Base-by-base conservation (phyloP, 108 stramenopile genomes). In the Chaetoceros tenuissimus region DNA sequence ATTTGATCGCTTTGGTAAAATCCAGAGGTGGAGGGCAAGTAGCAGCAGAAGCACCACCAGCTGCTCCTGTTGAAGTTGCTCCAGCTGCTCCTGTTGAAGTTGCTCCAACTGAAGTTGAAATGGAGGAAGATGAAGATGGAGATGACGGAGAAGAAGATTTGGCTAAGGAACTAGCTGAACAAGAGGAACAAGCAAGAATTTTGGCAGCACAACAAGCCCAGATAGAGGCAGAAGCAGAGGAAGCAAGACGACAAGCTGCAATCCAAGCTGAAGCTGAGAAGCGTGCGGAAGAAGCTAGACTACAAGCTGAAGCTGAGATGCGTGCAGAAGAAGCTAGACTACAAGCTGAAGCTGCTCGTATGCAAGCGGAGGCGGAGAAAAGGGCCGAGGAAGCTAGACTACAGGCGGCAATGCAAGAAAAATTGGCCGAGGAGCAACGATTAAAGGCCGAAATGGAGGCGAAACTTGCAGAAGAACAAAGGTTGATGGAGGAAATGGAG, bases 1-100 rank as follows among this genome's bases (percentile, higher is more conserved):
- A 94, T 64, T 74, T 94, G 30, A 91, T 94, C 65, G 73, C 82
- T 20, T 59, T 94, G 5, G 79, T 31, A 60, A 68, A 72, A 80
- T 63, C 23, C 27, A 31, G 28, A 40, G 34, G 34, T n/a, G 10
- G 13, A 8, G 13, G 62, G 1, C 63, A 64, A 43, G 59, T 62
- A 5, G 63, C 68, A 22, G 60, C 61, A 22, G 57, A 58, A 5
- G 64, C 67, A 28, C 46, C 60, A 22, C 53, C 56, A 56, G 55
- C 63, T 53, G 69, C 62, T 48, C 48, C 48, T 24, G 60, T 46
- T 46, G 57, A 58, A 17, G 31, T 45, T 47, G 48, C 28, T 5
- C 59, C 34, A 31, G 72, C 52, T 28, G 62, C 61, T 34, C 54
- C 46, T 3, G 59, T 27, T 49, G 66, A 55, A 48, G 68, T 50